Base-by-base conservation (phyloP, 2,329 filamentous ascomycete species). In the Colletotrichum abscissum region DNA sequence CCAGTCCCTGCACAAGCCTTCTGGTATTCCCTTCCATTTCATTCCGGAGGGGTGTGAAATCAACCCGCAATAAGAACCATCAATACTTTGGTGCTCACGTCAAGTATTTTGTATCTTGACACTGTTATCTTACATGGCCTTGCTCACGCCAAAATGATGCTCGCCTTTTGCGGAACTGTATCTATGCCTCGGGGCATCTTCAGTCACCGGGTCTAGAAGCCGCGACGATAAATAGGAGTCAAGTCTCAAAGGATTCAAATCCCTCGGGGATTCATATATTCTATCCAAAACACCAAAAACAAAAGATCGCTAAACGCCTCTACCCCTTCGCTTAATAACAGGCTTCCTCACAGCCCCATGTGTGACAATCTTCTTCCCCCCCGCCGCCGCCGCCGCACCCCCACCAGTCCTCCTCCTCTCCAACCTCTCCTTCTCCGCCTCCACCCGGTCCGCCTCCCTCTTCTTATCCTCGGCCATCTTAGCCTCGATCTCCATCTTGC, bases 381-480 rank as follows among this genome's bases (percentile, higher is more conserved):
- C 81, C 9, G 77, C 76, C 5, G 69, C 60, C 63, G 72, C 60
- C 57, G 78, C 76, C 4, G 66, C 66, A 35, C 69, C 46, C 11
- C 77, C 49, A 11, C 77, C 78, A 1, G 77, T 74, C 74, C 81
- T 84, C 78, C 86, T 87, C 79, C 86, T 88, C 59, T 79, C 76
- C 22, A 79, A 79, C 73, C 82, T 84, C 73, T 89, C 86, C 62
- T 84, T 86, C 75, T 91, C 89, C 14, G 83, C 85, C 71, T 82
- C 83, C 72, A 87, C 80, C 76, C 87, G 86, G 74, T 90, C 86
- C 77, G 93, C 89, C 75, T 93, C 91, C 24, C 87, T 85, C 70
- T 90, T 89, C 81, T 95, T 94, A 80, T 98, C 95, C 76, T 93
- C 92, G 1, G 93, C 95, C 93, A 98, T 98, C 83, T 97, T 91